Evolutionary conservation across 495 filamentous ascomycete genomes (phyloP).

Genomic region (Chaetomidium leptoderma): DNA sequence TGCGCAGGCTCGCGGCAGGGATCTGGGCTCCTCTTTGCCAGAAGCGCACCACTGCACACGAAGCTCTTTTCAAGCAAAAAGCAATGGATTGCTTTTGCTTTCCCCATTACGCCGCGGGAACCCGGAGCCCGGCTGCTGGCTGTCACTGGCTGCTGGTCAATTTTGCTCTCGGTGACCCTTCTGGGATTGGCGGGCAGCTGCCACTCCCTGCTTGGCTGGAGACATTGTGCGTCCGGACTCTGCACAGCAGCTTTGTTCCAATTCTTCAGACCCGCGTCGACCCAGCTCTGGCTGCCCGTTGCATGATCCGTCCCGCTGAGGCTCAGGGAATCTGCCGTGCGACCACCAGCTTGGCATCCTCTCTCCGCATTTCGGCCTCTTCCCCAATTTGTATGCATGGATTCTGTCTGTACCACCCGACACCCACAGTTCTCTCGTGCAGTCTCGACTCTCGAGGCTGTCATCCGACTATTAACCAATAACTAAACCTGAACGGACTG

Average conservation of each 20-base stretch:
- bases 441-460: neutral
- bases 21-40: neutral
- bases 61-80: slow-evolving; percentile 13
- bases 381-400: neutral
- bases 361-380: slow-evolving; percentile 3
- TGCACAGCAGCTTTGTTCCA: too few species aligned
- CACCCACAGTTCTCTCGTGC: too few species aligned
- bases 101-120: slow-evolving; percentile 34
- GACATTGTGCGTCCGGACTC: neutral
- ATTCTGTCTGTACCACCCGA: too few species aligned
- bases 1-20: neutral
- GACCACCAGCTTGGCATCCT: neutral
- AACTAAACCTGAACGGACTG: too few species aligned
- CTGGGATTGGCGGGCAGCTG: slow-evolving; percentile 14
- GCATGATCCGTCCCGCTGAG: too few species aligned
- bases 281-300: too few species aligned
- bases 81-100: slow-evolving; percentile 16
- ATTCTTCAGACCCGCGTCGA: too few species aligned
- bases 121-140: too few species aligned
- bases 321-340: neutral
- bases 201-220: slow-evolving; percentile 10
- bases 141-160: slow-evolving; percentile 15
- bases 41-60: slow-evolving; percentile 7
- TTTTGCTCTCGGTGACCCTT: slow-evolving; percentile 8
- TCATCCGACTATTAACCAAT: too few species aligned